Evolutionary conservation across 768 basidiomycete genomes (phyloP).

Genomic region (Lentinus brumalis): DNA sequence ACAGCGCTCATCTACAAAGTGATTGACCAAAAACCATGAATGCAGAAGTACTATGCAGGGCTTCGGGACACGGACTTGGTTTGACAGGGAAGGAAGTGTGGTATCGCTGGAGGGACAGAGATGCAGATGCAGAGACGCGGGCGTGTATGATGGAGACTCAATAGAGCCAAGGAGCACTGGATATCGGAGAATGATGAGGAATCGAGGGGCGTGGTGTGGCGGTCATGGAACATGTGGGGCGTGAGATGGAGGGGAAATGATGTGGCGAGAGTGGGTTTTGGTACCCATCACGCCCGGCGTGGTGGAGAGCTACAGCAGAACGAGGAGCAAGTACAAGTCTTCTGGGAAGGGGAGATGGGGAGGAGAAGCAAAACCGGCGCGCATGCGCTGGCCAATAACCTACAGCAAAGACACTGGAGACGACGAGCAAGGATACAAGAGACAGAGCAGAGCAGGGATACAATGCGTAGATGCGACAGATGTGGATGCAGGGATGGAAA

Average conservation of each 20-base stretch:
- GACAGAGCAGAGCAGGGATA: slow-evolving; percentile 4
- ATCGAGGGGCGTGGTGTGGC: background rate
- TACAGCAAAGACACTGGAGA: background rate
- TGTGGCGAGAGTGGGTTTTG: background rate
- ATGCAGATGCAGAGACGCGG: background rate
- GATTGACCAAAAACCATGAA: background rate
- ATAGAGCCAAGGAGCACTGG: background rate
- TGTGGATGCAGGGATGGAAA: background rate
- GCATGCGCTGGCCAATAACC: background rate
- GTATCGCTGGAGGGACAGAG: background rate
- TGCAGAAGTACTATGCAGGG: too few species aligned
- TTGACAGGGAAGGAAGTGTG: too few species aligned
- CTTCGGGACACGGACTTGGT: too few species aligned
- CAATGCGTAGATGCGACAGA: slow-evolving; percentile 1
- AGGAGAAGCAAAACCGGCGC: background rate
- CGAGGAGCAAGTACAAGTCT: too few species aligned
- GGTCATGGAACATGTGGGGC: background rate
- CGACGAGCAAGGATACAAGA: background rate
- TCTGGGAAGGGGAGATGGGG: too few species aligned
- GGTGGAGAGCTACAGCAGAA: background rate
- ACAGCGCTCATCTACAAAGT: background rate
- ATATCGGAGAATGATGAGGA: background rate
- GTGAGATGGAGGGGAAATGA: background rate
- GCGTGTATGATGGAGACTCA: too few species aligned
- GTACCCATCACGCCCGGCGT: background rate